Evolutionary conservation across 306 rosid genomes (phyloP).

Genomic region (Begonia masoniana): DNA sequence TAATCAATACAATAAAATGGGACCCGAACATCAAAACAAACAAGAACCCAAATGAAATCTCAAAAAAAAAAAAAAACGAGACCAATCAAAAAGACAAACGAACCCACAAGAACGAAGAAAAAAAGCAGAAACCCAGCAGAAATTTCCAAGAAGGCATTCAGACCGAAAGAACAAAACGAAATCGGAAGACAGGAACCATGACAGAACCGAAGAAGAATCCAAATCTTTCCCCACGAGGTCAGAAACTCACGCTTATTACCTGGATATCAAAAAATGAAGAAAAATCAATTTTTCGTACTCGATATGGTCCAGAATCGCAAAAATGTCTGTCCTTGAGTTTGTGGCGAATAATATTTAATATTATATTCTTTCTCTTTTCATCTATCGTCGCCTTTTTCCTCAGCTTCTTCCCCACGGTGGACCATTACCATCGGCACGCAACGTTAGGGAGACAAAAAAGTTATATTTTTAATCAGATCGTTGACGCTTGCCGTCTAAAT

Average conservation of each 20-base stretch:
- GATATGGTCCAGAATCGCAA: not conserved
- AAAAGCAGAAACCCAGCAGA: not conserved
- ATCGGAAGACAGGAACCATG: not conserved
- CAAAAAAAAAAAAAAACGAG: not conserved
- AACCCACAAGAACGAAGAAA: not conserved
- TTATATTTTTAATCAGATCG: too few relatives aligned
- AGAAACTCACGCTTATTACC: not conserved
- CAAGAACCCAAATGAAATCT: not conserved
- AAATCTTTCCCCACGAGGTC: not conserved
- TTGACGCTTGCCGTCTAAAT: too few relatives aligned
- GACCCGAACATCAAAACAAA: not conserved
- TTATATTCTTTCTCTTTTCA: not conserved
- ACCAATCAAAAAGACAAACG: not conserved
- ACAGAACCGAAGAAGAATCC: not conserved
- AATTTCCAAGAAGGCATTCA: not conserved
- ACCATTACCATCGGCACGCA: not conserved
- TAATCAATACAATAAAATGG: not conserved
- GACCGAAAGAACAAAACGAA: not conserved
- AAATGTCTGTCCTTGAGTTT: not conserved
- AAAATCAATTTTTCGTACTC: not conserved
- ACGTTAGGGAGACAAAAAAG: not conserved
- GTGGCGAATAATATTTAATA: not conserved
- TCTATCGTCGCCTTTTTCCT: not conserved
- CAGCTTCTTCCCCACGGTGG: not conserved
- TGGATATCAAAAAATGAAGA: not conserved